Base-by-base conservation (phyloP, 2,329 filamentous ascomycete species). In the Verticillium nubilum region DNA sequence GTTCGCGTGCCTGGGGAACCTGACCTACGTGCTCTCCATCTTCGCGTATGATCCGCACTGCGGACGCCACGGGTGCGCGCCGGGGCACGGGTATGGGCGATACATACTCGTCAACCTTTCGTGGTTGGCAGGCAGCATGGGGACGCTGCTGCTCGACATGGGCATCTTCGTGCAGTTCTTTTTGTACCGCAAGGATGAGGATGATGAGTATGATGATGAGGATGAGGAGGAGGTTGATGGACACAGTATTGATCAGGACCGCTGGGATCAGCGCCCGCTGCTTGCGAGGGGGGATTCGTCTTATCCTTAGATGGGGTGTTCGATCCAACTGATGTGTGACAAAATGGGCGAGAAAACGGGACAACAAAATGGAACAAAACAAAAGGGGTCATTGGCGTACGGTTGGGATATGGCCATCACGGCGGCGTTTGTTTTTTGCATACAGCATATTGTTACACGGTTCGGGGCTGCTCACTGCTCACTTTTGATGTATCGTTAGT, bases 1-100 rank as follows among this genome's bases (percentile, higher is more conserved):
- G 25, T 98, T 99, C 72, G 95, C 95, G 4, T 98, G 94, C 70
- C 85, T 98, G 5, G 95, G 95, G 2, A 99, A 99, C 72, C 74
- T 97, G 64, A 97, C 93, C 0, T 98, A 96, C 69, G 93, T 97
- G 19, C 78, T 97, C 37, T 93, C 89, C 37, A 98, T 99, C 66
- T 82, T 98, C 64, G 93, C 92, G 1, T 98, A 92, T 69, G 91
- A 93, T 61, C 91, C 93, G 0, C 78, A 83, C 29, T 96, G 91
- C 64, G 72, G 70, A 29, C 70, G 70, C 27, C 66, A 75, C 65
- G 60, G 72, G 15, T 97, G 93, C 75, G 72, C 72, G 27, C 76
- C 80, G 0, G 90, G 87, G 0, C 91, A 96, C 74, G 84, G 84
- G 0, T 98, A 98, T 73, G 86, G 84, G 28, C 79, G 81, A 62